These are phyloP conservation scores for Microascus cirrosus DNA, from an alignment of 2,329 filamentous ascomycete species.

Conservation along the genomic window DNA sequence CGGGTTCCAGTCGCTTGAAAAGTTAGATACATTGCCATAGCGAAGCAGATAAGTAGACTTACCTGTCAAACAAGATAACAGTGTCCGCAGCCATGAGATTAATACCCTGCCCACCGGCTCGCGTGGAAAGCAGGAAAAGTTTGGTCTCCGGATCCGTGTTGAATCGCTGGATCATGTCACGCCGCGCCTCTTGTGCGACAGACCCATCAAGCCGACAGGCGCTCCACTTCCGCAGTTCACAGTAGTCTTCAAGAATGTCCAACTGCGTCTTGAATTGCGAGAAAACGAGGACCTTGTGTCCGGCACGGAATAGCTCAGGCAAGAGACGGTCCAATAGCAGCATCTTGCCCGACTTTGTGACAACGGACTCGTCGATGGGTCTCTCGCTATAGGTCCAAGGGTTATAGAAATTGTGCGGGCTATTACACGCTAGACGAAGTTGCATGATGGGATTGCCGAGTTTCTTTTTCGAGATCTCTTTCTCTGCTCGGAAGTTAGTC, in stretches of 20 bases:
- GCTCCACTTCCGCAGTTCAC: conserved; percentile 68
- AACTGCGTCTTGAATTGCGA: conserved; percentile 94
- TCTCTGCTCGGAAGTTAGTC: conserved; percentile 38
- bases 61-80: conserved; percentile 73
- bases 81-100: conserved; percentile 88
- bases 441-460: conserved; percentile 90
- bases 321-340: conserved; percentile 81
- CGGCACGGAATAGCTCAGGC: conserved; percentile 57
- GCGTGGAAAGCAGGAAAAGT: conserved; percentile 79
- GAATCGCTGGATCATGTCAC: conserved; percentile 62
- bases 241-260: conserved; percentile 83
- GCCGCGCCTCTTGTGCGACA: conserved; percentile 63
- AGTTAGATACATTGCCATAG: neutral
- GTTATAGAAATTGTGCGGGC: conserved; percentile 93
- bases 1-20: conserved; percentile 66
- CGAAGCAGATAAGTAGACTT: neutral
- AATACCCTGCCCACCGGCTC: conserved; percentile 90
- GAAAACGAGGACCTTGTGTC: conserved; percentile 91
- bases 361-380: conserved; percentile 64
- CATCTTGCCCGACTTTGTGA: conserved; percentile 92
- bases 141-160: conserved; percentile 55
- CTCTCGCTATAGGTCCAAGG: conserved; percentile 59
- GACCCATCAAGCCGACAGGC: conserved; percentile 85
- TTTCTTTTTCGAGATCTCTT: conserved; percentile 83
- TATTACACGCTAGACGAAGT: conserved; percentile 83